A percentile compares a stretch with the other conserved stretches of the same genome.
These are phyloP conservation scores for Insectozyma bohioensis DNA, from an alignment of 1,139 yeast genomes.

Conservation along the genomic window DNA sequence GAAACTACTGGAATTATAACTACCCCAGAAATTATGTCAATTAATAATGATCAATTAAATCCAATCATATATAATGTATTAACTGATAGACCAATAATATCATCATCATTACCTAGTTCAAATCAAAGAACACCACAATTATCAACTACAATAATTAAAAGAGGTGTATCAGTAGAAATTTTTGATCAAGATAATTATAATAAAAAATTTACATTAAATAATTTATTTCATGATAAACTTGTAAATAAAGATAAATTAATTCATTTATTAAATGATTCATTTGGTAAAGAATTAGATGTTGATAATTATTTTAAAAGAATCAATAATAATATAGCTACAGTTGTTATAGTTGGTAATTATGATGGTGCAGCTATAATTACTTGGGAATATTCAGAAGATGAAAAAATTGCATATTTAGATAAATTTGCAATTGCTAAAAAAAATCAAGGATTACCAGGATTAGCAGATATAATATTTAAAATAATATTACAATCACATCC, in stretches of 20 bases:
- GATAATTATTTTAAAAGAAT: conserved; percentile 67
- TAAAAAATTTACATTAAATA: conserved; percentile 40
- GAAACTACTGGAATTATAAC: conserved; percentile 46
- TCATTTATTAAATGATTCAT: conserved; percentile 72
- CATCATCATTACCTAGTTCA: conserved; percentile 87
- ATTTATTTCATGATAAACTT: conserved; percentile 45
- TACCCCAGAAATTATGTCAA: conserved; percentile 45
- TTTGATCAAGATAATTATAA: conserved; percentile 34
- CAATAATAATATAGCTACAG: conserved; percentile 63
- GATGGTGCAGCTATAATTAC: conserved; percentile 95
- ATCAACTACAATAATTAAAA: conserved; percentile 76
- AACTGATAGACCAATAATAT: conserved; percentile 89
- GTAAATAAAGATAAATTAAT: conserved; percentile 60
- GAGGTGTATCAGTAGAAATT: conserved; percentile 68
- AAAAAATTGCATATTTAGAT: conserved; percentile 69
- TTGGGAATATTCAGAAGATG: conserved; percentile 46
- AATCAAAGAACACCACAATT: conserved; percentile 61
- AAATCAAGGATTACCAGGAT: conserved; percentile 88
- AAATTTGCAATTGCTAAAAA: conserved; percentile 85
- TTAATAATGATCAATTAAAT: conserved; percentile 52
- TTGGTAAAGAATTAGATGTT: conserved; percentile 64
- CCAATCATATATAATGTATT: conserved; percentile 86
- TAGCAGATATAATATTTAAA: conserved; percentile 91
- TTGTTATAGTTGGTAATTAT: conserved; percentile 88
- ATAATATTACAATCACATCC: conserved; percentile 70